phyloP scores from a whole-genome alignment of 495 filamentous ascomycete species.

The Neurospora hispaniola region DNA sequence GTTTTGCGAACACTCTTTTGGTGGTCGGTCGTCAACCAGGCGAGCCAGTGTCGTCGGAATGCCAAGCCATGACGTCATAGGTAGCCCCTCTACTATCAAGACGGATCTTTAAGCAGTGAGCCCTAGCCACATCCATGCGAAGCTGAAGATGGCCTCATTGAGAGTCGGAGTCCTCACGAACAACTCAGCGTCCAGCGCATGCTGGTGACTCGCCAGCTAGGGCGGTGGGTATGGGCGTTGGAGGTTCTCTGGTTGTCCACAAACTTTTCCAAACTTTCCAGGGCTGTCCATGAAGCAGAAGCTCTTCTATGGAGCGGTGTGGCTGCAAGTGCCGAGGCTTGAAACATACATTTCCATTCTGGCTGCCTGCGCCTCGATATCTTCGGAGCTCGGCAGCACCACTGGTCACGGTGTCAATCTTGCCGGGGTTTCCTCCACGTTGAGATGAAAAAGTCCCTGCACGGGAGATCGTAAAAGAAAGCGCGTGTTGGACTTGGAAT shows the following conservation, averaged over 20 bases:
- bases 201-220: not conserved
- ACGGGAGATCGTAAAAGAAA: not conserved
- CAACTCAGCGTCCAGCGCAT: not conserved
- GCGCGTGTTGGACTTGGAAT: not conserved
- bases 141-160: conserved; percentile 1
- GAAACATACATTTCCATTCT: not conserved
- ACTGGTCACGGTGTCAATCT: not conserved
- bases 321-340: not conserved
- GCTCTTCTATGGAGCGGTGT: not conserved
- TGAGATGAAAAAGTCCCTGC: not conserved
- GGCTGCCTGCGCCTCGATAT: not conserved
- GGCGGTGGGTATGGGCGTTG: not conserved
- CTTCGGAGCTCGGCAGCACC: not conserved
- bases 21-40: not conserved
- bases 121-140: conserved; percentile 1
- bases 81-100: not conserved
- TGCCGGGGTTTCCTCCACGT: not conserved
- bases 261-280: not conserved
- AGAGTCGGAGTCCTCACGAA: not conserved
- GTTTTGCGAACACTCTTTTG: not conserved
- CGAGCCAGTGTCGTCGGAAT: not conserved
- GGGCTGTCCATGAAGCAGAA: not conserved
- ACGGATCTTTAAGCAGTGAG: not conserved
- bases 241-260: not conserved
- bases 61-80: not conserved